Evolutionary conservation across 148 eudicot genomes (phyloP).

Genomic region (Nepenthes gracilis): DNA sequence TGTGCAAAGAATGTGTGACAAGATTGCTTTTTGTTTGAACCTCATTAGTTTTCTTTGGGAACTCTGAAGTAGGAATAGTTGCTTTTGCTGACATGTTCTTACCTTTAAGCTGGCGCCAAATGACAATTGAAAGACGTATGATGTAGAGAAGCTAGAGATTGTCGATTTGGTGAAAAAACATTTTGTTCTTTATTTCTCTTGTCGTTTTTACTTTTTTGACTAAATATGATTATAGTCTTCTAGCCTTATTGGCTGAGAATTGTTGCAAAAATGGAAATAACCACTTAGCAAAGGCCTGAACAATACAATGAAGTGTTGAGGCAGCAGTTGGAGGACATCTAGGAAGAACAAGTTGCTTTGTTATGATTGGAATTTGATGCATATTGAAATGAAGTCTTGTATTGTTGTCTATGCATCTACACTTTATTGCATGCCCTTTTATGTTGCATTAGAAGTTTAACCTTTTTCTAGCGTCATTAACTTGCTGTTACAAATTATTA

Average conservation of each 20-base stretch:
- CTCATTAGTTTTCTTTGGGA: not conserved
- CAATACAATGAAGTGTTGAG: conserved; percentile 59
- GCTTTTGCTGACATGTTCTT: conserved; percentile 7
- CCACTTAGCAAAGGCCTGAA: conserved; percentile 47
- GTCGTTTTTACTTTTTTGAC: not conserved
- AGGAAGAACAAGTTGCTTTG: conserved; percentile 70
- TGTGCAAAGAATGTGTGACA: conserved; percentile 78
- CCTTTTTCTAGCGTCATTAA: too few species aligned
- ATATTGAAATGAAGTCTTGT: not conserved
- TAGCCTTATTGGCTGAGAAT: conserved; percentile 50
- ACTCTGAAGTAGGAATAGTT: not conserved
- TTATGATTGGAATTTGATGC: conserved; percentile 28
- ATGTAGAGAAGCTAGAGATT: conserved; percentile 77
- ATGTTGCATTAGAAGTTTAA: not conserved
- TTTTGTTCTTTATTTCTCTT: conserved; percentile 22
- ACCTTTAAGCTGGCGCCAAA: conserved; percentile 65
- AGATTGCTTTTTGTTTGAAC: not conserved
- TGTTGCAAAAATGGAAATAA: conserved; percentile 53
- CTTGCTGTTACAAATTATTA: too few species aligned
- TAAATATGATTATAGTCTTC: conserved; percentile 11
- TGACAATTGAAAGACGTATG: conserved; percentile 82
- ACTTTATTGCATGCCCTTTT: not conserved
- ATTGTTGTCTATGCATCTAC: not conserved
- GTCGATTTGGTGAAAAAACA: conserved; percentile 78
- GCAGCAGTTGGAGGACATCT: conserved; percentile 32